phyloP scores from a whole-genome alignment of 202 grass and related monocot genomes.

The Zoysia matrella region DNA sequence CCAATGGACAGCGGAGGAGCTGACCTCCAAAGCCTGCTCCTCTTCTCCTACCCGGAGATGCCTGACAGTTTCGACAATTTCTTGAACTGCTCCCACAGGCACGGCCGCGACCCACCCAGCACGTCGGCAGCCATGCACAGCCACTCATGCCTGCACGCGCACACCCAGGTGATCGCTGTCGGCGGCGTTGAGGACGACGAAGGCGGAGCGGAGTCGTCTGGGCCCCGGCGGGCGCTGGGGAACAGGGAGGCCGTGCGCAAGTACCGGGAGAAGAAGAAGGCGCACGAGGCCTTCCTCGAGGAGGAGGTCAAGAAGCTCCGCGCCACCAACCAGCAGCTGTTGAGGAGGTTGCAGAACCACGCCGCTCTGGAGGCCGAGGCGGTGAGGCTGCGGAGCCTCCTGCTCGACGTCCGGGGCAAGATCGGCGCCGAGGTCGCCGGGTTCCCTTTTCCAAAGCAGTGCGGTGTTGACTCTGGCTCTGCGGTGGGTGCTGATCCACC shows the following conservation, averaged over 20 bases:
- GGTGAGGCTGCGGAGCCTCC: conserved; percentile 64
- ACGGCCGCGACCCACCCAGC: conserved; percentile 74
- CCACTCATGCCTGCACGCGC: conserved; percentile 81
- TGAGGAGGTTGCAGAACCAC: conserved; percentile 75
- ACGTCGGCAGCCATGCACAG: conserved; percentile 43
- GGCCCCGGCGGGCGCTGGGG: conserved; percentile 13
- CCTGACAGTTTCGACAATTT: conserved; percentile 65
- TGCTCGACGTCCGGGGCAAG: conserved; percentile 72
- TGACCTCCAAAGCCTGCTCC: conserved; percentile 65
- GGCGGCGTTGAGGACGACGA: conserved; percentile 24
- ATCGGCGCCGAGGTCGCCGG: conserved; percentile 67
- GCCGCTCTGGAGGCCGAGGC: conserved; percentile 70
- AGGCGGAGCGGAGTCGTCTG: conserved; percentile 42
- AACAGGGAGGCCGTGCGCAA: no score
- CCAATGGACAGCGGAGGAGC: conserved; percentile 65
- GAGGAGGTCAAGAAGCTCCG: no score
- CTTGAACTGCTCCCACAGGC: conserved; percentile 50
- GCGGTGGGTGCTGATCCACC: background rate
- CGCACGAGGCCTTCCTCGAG: no score
- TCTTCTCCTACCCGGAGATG: conserved; percentile 67
- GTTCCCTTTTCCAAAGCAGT: conserved; percentile 68
- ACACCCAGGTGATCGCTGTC: conserved; percentile 74
- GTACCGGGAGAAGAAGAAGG: no score
- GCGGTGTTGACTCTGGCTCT: conserved; percentile 41
- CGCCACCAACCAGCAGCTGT: background rate